Conservation (phyloP, 1,139 yeast genomes). For the Kodamaea ohmeri region DNA sequence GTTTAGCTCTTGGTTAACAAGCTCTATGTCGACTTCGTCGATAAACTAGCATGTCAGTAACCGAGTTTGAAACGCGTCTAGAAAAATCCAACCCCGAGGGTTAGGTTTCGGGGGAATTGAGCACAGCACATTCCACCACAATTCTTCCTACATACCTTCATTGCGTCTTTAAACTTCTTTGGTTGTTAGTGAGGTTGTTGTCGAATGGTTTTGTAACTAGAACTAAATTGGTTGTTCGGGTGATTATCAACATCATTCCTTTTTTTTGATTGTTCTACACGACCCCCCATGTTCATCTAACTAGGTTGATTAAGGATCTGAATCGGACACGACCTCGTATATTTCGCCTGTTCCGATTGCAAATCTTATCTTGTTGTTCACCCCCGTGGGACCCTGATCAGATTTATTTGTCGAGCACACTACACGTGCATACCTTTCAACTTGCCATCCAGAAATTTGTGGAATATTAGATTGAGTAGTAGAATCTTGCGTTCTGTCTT, state of each 20-base stretch:
- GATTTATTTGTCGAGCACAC: slow-evolving; percentile 19
- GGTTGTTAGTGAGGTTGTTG: too few relatives aligned
- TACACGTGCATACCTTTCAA: slow-evolving; percentile 29
- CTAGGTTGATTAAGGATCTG: not conserved
- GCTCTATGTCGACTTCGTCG: slow-evolving; percentile 87
- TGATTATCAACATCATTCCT: slow-evolving; percentile 15
- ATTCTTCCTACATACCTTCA: slow-evolving; percentile 18
- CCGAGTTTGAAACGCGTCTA: not conserved
- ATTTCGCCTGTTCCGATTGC: slow-evolving; percentile 7
- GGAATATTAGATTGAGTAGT: slow-evolving; percentile 9
- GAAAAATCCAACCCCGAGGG: too few relatives aligned
- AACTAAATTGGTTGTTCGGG: slow-evolving; percentile 14
- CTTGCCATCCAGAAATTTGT: slow-evolving; percentile 26
- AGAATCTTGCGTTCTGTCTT: slow-evolving; percentile 1
- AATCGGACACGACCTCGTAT: slow-evolving; percentile 4
- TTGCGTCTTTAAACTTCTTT: slow-evolving; percentile 5
- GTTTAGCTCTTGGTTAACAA: slow-evolving; percentile 80
- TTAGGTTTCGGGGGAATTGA: too few relatives aligned
- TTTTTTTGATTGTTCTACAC: slow-evolving; percentile 9
- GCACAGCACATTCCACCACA: too few relatives aligned
- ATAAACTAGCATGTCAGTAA: slow-evolving; percentile 57
- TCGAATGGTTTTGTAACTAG: slow-evolving; percentile 8
- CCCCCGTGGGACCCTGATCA: slow-evolving; percentile 6
- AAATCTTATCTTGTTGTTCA: slow-evolving; percentile 8
- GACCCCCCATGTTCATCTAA: slow-evolving; percentile 6